These are phyloP conservation scores for Bruguiera parviflora DNA, from an alignment of 345 rosid genomes.

Conservation along the genomic window DNA sequence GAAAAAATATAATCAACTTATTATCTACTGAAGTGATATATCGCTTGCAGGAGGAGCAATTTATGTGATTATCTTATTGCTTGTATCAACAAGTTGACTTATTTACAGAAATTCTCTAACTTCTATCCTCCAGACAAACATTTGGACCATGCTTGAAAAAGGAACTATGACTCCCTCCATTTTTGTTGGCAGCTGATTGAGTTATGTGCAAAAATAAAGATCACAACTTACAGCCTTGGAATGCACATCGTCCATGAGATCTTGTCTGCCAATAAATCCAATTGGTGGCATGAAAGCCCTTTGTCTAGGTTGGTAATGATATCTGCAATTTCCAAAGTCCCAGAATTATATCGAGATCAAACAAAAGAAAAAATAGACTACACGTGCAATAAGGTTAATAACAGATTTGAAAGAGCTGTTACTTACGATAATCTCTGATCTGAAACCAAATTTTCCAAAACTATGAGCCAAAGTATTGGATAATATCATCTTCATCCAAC, in stretches of 20 bases:
- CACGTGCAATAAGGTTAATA: neutral
- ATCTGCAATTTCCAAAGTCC: conserved; percentile 3
- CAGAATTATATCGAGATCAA: conserved; percentile 1
- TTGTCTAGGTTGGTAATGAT: neutral
- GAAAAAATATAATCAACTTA: too few relatives aligned
- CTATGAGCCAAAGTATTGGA: conserved; percentile 28
- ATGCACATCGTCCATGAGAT: neutral
- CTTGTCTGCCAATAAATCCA: conserved; percentile 1
- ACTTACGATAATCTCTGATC: conserved; percentile 13
- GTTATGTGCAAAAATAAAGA: neutral
- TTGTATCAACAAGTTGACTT: neutral
- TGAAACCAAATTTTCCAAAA: neutral
- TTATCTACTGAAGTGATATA: too few relatives aligned
- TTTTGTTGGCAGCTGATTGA: neutral
- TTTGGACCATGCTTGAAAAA: neutral
- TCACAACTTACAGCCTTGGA: conserved; percentile 9
- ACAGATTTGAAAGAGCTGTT: neutral
- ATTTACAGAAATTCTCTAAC: conserved; percentile 6
- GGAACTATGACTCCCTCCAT: neutral
- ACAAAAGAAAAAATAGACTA: neutral
- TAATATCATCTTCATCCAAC: conserved; percentile 19
- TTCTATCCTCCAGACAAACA: neutral
- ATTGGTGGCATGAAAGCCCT: neutral
- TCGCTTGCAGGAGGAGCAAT: too few relatives aligned
- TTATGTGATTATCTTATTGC: neutral